Base-by-base conservation (phyloP, 2,329 filamentous ascomycete species). In the Exophiala sp. region DNA sequence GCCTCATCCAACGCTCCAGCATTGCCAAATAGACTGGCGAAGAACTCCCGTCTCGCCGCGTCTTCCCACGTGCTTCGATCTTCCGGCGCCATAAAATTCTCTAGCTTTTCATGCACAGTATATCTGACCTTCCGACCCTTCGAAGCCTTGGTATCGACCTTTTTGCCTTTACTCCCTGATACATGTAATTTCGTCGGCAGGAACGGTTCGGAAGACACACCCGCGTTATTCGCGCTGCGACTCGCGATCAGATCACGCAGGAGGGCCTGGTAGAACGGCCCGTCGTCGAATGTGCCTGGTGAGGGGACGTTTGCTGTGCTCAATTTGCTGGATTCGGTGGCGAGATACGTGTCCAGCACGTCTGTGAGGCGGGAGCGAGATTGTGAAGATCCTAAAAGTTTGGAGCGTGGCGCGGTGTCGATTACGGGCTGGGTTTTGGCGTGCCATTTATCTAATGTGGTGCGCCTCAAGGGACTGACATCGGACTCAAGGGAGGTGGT, bases 41-140 rank as follows among this genome's bases (percentile, higher is more conserved):
- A 91, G 69, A 92, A 83, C 53, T 78, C 75, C 35, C 94, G 89
- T 55, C 90, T 83, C 51, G 91, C 90, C 55, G 83, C 80, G 62
- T 87, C 84, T 58, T 89, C 88, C 94, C 94, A 99, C 49, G 89
- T 78, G 68, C 95, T 88, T 69, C 96, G 49, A 33, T 61, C 61
- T 39, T 64, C 62, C 0, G 91, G 86, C 9, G 91, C 91, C 91
- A 96, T 96, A 68, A 97, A 97, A 71, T 96, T 96, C 74, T 96
- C 89, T 66, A 99, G 72, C 76, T 97, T 97, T 75, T 97, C 92
- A 68, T 97, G 91, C 42, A 96, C 90, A 12, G 89, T 94, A 72
- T 92, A 99, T 36, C 90, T 81, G 80, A 99, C 82, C 75, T 96
- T 96, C 46, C 94, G 79, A 5, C 94, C 94, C 73, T 97, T 97